Evolutionary conservation across 345 rosid species (phyloP), one percentile per base, ranked within the genome.

Genomic region (Populus deltoides): DNA sequence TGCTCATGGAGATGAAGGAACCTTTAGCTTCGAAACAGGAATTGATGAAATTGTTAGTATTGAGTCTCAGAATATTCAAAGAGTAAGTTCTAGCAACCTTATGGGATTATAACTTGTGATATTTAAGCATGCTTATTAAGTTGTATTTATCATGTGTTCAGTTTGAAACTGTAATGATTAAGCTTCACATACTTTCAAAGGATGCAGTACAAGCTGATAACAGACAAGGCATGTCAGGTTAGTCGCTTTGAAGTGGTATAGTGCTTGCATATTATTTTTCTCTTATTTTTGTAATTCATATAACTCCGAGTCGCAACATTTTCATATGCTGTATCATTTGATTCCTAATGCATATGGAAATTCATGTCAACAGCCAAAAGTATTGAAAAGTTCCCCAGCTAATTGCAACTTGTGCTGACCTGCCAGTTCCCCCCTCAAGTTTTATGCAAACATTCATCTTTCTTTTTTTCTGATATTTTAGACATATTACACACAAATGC

Each of bases 11-110:
- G 84, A 83, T 61, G 85, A 79, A 73, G 89, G 76, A 73, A 66
- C 81, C 67, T 84, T 83, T 65, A 83, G 75, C 73, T 78, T 87
- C 71, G 94, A 90, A 75, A 87, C 80, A 86, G 84, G 82, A 81
- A 84, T 96, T 69, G 97, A 90, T 78, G 97, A 93, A 83, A 90
- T 96, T 70, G 74, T 93, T 69, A 80, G 73, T 53, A 89, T 96
- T 31, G 83, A 86, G 47, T 86, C 90, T 79, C 89, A 83, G 67
- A 86, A 90, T 86, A 81, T 87, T 81, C 89, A 84, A 81, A 89
- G 85, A 85, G 99, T 96, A 85, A 90, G 94, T 67, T 75, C 47
- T 77, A 17, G 22, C 33, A 35, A 33, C 49, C 41, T 66, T 45
- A 35, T 63, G 20, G 66, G 31, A 24, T 62, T 43, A 31, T 73